Percentiles rank a stretch among this genome's conserved stretches.
These are phyloP conservation scores for Sistotremastrum niveocremeum DNA, from an alignment of 768 basidiomycete species.

Conservation along the genomic window DNA sequence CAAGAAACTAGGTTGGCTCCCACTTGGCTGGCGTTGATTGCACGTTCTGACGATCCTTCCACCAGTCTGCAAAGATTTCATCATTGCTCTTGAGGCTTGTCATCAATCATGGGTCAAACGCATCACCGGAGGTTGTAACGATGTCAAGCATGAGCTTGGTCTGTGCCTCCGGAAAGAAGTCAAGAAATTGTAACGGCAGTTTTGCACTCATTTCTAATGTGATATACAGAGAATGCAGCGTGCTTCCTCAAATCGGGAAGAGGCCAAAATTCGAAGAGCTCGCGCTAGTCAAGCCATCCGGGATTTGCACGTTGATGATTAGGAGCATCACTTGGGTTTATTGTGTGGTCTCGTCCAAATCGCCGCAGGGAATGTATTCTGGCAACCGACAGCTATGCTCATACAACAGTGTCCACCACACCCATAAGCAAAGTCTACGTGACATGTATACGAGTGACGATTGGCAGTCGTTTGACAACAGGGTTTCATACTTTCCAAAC, in stretches of 20 bases:
- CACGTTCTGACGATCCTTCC: slow-evolving; percentile 5
- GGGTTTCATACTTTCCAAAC: too few relatives aligned
- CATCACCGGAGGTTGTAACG: slow-evolving; percentile 58
- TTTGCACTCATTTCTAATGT: neutral
- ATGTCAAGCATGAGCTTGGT: slow-evolving; percentile 52
- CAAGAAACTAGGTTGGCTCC: slow-evolving; percentile 35
- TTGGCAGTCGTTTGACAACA: too few relatives aligned
- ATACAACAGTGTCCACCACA: too few relatives aligned
- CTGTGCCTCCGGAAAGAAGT: slow-evolving; percentile 63
- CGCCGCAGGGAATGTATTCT: too few relatives aligned
- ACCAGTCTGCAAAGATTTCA: slow-evolving; percentile 62
- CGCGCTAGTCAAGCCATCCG: slow-evolving; percentile 46
- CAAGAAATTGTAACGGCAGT: slow-evolving; percentile 6
- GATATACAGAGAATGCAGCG: slow-evolving; percentile 40
- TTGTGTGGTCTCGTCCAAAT: too few relatives aligned
- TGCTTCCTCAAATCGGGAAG: slow-evolving; percentile 43
- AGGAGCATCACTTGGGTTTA: neutral
- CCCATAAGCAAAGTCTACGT: too few relatives aligned
- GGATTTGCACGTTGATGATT: slow-evolving; percentile 3
- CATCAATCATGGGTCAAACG: slow-evolving; percentile 47
- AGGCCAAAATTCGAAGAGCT: slow-evolving; percentile 39
- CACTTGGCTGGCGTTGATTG: slow-evolving; percentile 8
- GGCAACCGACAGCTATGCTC: too few relatives aligned
- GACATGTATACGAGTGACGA: too few relatives aligned
- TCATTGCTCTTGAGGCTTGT: slow-evolving; percentile 61